Base-by-base conservation (phyloP, 1,284 basidiomycete species). In the Thecaphora frezii region DNA sequence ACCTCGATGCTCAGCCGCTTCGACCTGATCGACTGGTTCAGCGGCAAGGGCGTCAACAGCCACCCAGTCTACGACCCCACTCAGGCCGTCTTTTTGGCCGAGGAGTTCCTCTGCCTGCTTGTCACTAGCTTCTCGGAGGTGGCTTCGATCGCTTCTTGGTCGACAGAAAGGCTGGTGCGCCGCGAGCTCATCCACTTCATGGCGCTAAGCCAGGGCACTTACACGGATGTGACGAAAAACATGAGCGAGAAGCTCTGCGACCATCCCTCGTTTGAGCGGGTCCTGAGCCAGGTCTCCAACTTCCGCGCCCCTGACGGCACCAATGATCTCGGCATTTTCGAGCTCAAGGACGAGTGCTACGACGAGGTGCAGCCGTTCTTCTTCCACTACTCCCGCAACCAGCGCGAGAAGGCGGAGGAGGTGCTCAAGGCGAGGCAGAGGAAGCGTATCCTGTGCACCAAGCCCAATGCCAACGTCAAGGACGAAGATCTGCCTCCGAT, bases 291-390 rank as follows among this genome's bases (percentile, higher is more conserved):
- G 48, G 89, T 97, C 4, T 87, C 93, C 5, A 86, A 85, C 63
- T 96, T 94, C 84, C 86, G 87, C 40, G 82, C 87, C 0, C 93
- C 93, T 0, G 89, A 91, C 71, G 80, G 86, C 0, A 86, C 84
- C 0, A 83, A 86, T 2, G 92, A 96, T 67, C 84, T 85, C 1
- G 96, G 96, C 1, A 83, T 87, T 36, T 98, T 97, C 81, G 88
- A 93, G 69, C 85, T 98, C 56, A 89, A 88, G 74, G 86, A 91
- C 28, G 90, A 90, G 69, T 84, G 83, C 25, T 93, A 86, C 76
- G 87, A 87, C 61, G 89, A 97, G 66, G 88, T 98, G 62, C 90
- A 97, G 73, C 93, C 93, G 0, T 96, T 93, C 82, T 97, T 94
- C 83, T 91, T 89, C 77, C 93, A 97, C 76, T 98, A 96, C 80